Evolutionary conservation across 2,329 filamentous ascomycete species (phyloP).

Genomic region (Ceratocystis colombiana): DNA sequence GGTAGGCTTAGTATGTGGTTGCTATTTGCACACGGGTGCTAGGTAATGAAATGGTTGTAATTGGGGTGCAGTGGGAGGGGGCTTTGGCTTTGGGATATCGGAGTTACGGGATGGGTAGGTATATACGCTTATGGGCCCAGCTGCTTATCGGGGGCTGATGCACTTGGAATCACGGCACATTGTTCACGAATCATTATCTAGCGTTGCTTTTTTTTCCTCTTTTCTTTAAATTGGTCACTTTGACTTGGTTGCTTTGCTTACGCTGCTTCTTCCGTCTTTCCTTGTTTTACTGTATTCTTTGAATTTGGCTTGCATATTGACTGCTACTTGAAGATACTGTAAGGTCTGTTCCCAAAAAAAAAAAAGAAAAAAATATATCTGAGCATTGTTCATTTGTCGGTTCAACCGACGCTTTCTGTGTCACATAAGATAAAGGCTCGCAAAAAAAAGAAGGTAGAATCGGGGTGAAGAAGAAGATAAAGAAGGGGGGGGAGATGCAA

Average conservation of each 20-base stretch:
- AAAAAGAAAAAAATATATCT: neutral
- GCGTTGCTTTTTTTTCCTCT: neutral
- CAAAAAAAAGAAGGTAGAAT: neutral
- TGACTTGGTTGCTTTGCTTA: neutral
- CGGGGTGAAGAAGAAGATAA: slow-evolving; percentile 6
- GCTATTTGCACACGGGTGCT: neutral
- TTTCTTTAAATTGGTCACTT: neutral
- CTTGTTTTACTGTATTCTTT: neutral
- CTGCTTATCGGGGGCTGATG: neutral
- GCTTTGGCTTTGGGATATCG: neutral
- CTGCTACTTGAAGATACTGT: slow-evolving; percentile 3
- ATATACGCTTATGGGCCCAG: no score
- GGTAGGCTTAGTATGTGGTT: slow-evolving; percentile 27
- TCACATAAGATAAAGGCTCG: slow-evolving; percentile 9
- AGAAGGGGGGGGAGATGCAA: neutral
- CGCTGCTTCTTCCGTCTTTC: no score
- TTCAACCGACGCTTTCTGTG: neutral
- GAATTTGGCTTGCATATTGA: neutral
- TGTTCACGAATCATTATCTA: neutral
- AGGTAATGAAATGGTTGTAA: neutral
- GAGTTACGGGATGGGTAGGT: no score
- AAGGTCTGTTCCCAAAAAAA: neutral
- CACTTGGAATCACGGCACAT: neutral
- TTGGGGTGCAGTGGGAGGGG: neutral
- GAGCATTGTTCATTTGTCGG: neutral